phyloP scores from a whole-genome alignment of 495 filamentous ascomycete species.

The Cenococcum geophilum region DNA sequence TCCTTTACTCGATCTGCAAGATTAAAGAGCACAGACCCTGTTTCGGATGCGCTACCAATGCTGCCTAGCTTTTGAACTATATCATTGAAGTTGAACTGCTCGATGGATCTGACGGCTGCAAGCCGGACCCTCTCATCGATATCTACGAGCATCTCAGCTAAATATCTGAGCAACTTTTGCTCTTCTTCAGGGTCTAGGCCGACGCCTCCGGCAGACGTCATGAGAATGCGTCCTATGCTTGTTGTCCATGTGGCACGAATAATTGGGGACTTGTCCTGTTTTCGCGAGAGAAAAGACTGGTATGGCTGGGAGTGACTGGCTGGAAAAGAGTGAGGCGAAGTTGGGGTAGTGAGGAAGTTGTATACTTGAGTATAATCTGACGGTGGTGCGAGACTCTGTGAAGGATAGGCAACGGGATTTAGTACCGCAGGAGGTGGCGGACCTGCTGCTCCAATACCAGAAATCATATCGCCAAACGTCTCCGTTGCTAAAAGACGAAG shows the following conservation, averaged over 20 bases:
- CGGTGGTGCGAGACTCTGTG: slow-evolving; percentile 58
- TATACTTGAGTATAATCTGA: slow-evolving; percentile 47
- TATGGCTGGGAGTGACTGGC: slow-evolving; percentile 72
- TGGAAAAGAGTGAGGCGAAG: slow-evolving; percentile 76
- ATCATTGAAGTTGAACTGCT: slow-evolving; percentile 67
- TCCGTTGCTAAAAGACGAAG: slow-evolving; percentile 82
- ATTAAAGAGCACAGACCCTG: slow-evolving; percentile 65
- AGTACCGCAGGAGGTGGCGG: slow-evolving; percentile 64
- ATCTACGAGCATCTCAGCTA: slow-evolving; percentile 78
- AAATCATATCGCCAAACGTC: slow-evolving; percentile 87
- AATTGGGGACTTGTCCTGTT: slow-evolving; percentile 72
- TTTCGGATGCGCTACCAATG: slow-evolving; percentile 61
- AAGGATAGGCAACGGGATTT: slow-evolving; percentile 76
- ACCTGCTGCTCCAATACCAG: slow-evolving; percentile 84
- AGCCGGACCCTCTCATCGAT: slow-evolving; percentile 85
- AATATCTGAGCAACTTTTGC: slow-evolving; percentile 58
- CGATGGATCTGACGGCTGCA: slow-evolving; percentile 75
- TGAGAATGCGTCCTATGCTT: slow-evolving; percentile 71
- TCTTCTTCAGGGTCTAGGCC: slow-evolving; percentile 76
- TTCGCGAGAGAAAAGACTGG: slow-evolving; percentile 71
- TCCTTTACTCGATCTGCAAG: slow-evolving; percentile 88
- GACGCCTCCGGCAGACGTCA: slow-evolving; percentile 79
- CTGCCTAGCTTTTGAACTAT: slow-evolving; percentile 73
- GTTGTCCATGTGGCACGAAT: slow-evolving; percentile 83
- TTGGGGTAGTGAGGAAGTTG: slow-evolving; percentile 66